These are phyloP conservation scores for Dactylorhiza incarnata DNA, from an alignment of 106 monocot genomes.

Conservation along the genomic window DNA sequence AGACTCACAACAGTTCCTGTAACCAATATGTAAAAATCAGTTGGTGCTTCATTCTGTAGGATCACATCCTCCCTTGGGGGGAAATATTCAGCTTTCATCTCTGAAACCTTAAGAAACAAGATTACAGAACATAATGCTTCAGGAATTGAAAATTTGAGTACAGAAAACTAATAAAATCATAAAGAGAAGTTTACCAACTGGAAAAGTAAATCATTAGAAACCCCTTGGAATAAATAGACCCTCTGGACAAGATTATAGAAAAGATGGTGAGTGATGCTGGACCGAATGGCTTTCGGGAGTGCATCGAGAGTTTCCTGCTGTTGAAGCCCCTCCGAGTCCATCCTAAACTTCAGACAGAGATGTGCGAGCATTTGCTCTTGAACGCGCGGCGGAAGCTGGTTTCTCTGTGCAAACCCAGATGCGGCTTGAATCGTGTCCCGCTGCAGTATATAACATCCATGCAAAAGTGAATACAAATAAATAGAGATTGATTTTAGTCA, in stretches of 20 bases:
- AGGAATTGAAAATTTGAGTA: background rate
- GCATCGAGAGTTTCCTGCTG: conserved; percentile 91
- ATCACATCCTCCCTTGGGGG: conserved; percentile 98
- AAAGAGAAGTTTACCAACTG: conserved; percentile 52
- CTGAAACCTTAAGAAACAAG: conserved; percentile 55
- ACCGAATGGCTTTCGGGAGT: conserved; percentile 87
- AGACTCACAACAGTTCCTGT: conserved; percentile 58
- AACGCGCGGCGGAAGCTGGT: conserved; percentile 62
- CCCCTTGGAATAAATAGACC: conserved; percentile 72
- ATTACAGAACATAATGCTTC: background rate
- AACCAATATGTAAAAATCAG: conserved; percentile 89
- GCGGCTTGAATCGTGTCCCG: conserved; percentile 97
- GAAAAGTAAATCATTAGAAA: conserved; percentile 85
- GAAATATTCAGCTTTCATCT: conserved; percentile 97
- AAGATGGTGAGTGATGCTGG: conserved; percentile 88
- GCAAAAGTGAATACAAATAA: background rate
- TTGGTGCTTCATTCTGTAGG: conserved; percentile 95
- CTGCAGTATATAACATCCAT: conserved; percentile 24
- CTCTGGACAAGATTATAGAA: conserved; percentile 71
- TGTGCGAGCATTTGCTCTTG: conserved; percentile 98
- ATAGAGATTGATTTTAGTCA: background rate
- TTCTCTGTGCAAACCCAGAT: conserved; percentile 77
- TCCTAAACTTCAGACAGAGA: conserved; percentile 77
- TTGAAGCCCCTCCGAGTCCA: conserved; percentile 91
- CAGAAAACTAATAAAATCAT: background rate